Evolutionary conservation across 2,329 filamentous ascomycete genomes (phyloP), one percentile per base, ranked within the genome.

Genomic region (Talaromyces sp.): DNA sequence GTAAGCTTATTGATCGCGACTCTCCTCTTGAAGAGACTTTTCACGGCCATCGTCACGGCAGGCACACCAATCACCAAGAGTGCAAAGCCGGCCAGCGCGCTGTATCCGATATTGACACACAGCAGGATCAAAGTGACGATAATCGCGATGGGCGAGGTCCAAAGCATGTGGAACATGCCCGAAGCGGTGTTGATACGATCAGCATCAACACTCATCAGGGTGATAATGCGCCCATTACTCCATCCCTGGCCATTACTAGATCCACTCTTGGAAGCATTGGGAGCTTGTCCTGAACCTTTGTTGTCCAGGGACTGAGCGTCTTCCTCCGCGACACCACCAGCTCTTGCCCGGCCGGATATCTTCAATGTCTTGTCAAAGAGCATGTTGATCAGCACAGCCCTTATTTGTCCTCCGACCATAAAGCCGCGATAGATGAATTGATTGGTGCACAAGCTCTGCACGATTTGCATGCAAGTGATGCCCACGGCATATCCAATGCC

Each of bases 311-410:
- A 65, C 81, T 14, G 78, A 74, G n/a, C 54, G 72, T 41, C 68
- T 12, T 71, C 69, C n/a, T 75, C 67, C 24, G 80, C 79, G 66
- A 80, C 79, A 11, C 90, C 91, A 48, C 92, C 93, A 11, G 93
- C 92, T 74, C 88, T 94, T 24, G 94, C 94, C 56, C 92, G 84
- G 11, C 88, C 91, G 0, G 92, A 97, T 17, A 97, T 83, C 56
- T 87, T 87, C 88, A 97, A 91, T 2, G 91, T 87, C 74, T 97
- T 97, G 72, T 94, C 90, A 69, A 96, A 97, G 61, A 97, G 91
- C 61, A 92, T 77, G 24, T 89, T 85, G 66, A 97, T 96, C 50
- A 97, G 78, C 0, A 91, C 88, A 0, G 88, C 91, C 71, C 93
- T 84, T 8, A 85, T 79, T 76, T 97, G 88, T 0, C 91, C 94